phyloP scores from a whole-genome alignment of 2,329 filamentous ascomycete genomes.

The Paecilomyces fulvus region DNA sequence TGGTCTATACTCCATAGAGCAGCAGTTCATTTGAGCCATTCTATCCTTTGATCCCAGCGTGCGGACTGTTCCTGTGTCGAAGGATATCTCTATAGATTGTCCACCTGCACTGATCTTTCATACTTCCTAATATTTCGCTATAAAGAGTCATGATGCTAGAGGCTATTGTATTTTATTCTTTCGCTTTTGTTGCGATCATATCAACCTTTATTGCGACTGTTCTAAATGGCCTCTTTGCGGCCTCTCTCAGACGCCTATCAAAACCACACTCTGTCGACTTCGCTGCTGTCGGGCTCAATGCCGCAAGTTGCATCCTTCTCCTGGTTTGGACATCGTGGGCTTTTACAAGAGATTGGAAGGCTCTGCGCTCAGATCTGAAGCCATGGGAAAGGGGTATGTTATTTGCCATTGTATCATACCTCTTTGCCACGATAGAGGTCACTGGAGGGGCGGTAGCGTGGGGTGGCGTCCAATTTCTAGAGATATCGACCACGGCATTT shows the following conservation, averaged over 20 bases:
- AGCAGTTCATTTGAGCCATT: not conserved
- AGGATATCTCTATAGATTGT: not conserved
- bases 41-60: not conserved
- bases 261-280: conserved; percentile 13
- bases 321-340: conserved; percentile 12
- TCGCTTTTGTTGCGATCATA: conserved; percentile 7
- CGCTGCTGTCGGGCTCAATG: conserved; percentile 16
- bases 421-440: conserved; percentile 16
- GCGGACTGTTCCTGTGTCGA: not conserved
- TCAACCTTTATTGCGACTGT: conserved; percentile 18
- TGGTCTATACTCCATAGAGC: not conserved
- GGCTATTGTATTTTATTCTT: not conserved
- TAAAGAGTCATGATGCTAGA: not conserved
- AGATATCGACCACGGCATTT: conserved; percentile 4
- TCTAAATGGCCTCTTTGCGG: conserved; percentile 21
- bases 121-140: not conserved
- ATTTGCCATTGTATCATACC: conserved; percentile 14
- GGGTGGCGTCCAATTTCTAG: conserved; percentile 9
- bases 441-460: conserved; percentile 21
- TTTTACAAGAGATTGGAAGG: conserved; percentile 10
- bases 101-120: not conserved
- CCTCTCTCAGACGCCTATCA: conserved; percentile 11
- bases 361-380: conserved; percentile 5
- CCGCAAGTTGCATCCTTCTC: conserved; percentile 15
- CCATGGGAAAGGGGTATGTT: conserved; percentile 13